Evolutionary conservation across 2,329 filamentous ascomycete genomes (phyloP), one percentile per base, ranked within the genome.

Genomic region (Rhynchosporium agropyri): DNA sequence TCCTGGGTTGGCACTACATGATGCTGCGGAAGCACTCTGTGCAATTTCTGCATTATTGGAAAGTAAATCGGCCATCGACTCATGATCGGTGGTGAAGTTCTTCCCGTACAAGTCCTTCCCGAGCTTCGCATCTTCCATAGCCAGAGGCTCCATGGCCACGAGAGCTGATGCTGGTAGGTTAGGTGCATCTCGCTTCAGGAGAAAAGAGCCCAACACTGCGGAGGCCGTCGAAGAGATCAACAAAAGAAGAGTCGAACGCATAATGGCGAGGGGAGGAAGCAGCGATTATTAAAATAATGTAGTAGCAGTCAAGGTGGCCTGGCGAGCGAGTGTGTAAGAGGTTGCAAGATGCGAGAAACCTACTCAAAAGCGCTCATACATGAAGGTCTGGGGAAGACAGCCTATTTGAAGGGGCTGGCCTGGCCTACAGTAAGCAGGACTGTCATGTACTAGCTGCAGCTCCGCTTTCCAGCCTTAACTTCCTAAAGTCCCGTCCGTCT

Each of bases 1-100:
- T 40, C 54, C 58, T n/a, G 63, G 63, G 54, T 20, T 26, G 1
- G 63, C 60, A 26, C 40, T 50, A 54, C 63, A 65, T 26, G 60
- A 49, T 48, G 63, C 59, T n/a, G 54, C 42, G 20, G 60, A 57
- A 42, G 60, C 51, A 38, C 40, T 61, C 48, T 48, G 45, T 26
- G 40, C 29, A n/a, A 46, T 46, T 20, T 46, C 45, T 8, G 61
- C 46, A 28, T 36, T 48, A 33, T 57, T 36, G 28, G 38, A 29
- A n/a, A 51, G 58, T 13, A 60, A 42, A 33, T 51, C 33, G 58
- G 28, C 36, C 48, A 48, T 49, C 46, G 58, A 53, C 33, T 40
- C 51, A n/a, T 40, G 58, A 12, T 48, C 55, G 45, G 28, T 33
- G 56, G 53, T 59, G 20, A 46, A 9, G 6, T 63, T 38, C 28